A percentile compares a stretch with the other conserved stretches of the same genome.
phyloP scores from a whole-genome alignment of 176 grass and related monocot species.

The Saccharum spontaneum region DNA sequence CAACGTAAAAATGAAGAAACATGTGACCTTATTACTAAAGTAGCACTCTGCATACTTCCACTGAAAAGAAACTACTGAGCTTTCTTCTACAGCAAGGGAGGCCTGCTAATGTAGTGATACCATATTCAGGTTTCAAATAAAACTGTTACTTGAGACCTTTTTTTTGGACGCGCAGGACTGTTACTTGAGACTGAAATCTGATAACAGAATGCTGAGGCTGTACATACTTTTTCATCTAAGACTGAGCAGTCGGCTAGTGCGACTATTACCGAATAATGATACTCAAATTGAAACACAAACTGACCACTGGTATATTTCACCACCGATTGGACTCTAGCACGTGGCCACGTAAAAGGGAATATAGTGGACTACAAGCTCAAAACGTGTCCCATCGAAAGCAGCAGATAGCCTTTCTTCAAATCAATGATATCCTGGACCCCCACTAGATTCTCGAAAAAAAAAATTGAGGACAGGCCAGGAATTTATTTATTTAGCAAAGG shows the following conservation, averaged over 20 bases:
- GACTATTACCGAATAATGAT: background rate
- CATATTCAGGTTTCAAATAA: background rate
- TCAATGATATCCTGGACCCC: constrained; percentile 46
- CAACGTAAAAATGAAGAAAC: background rate
- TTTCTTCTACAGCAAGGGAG: background rate
- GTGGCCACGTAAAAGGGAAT: constrained; percentile 36
- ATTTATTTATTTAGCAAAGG: constrained; percentile 21
- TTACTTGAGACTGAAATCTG: background rate
- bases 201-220: background rate
- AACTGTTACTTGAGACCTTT: background rate
- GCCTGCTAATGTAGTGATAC: background rate
- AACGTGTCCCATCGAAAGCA: constrained; percentile 36
- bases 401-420: constrained; percentile 42
- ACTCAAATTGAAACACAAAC: constrained; percentile 11
- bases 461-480: background rate
- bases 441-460: constrained; percentile 28
- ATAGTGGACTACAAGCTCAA: constrained; percentile 50
- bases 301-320: background rate
- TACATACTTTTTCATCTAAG: background rate
- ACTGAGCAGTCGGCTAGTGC: background rate
- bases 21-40: background rate
- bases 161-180: no score
- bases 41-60: background rate
- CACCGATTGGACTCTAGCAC: constrained; percentile 1
- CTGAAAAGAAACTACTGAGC: background rate